Base-by-base conservation (phyloP, 768 basidiomycete species). In the Phaffia australis region DNA sequence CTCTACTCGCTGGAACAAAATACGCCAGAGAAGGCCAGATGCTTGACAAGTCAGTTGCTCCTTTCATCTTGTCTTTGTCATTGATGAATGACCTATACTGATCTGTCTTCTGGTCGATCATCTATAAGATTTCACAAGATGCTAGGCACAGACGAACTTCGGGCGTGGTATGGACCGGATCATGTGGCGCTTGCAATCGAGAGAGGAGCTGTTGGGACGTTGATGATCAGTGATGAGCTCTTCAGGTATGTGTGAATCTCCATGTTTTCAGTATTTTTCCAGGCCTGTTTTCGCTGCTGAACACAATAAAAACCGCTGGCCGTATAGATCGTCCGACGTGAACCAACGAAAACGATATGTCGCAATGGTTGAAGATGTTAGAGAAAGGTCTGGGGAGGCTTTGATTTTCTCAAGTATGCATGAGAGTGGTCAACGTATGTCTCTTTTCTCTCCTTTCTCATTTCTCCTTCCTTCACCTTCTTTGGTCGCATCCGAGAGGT, bases 391-490 rank as follows among this genome's bases (percentile, higher is more conserved):
- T 29, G 94, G 85, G 29, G 93, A 98, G 74, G 92, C 92, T 6
- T 80, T 97, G 23, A 92, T 97, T 70, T 99, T 98, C 77, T 98
- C 94, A 4, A 97, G 92, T 73, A 98, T 99, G 95, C 95, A 99
- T 74, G 95, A 99, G 78, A 90, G 89, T 25, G 95, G 95, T 18
- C 92, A 97, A 81, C 93, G 92, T 94, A 73, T 73, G 88, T 79
- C 11, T 1, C 4, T 64, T 63, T 29, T 61, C 42, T 61, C 49
- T 42, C 50, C 48, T 25, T 3, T 4, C 3, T 19, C 47, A 27
- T 14, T 51, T 11, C 11, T 42, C 35, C 35, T 42, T 42, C 35
- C 35, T 5, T 42, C 35, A n/a, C n/a, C n/a, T n/a, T n/a, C n/a
- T n/a, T n/a, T n/a, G n/a, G n/a, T n/a, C n/a, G n/a, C n/a, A n/a